Conservation (phyloP, 1,139 yeast species). For the Saccharomyces hybrid region DNA sequence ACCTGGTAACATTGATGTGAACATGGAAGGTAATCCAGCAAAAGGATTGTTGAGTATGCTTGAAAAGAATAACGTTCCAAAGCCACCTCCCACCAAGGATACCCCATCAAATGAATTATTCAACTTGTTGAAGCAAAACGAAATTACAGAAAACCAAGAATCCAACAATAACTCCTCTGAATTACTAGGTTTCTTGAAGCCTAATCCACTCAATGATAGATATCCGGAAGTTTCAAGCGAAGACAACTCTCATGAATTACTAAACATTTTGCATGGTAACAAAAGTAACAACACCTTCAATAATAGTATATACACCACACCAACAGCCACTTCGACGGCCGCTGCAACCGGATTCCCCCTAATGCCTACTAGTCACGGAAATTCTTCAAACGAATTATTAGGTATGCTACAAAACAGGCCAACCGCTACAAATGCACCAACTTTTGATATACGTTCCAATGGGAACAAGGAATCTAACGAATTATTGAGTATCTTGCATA, state of each 20-base stretch:
- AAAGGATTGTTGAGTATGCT: neutral
- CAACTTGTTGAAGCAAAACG: conserved; percentile 10
- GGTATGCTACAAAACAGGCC: neutral
- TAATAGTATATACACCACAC: neutral
- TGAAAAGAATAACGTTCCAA: neutral
- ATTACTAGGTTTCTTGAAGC: neutral
- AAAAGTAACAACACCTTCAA: conserved; percentile 6
- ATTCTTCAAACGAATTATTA: neutral
- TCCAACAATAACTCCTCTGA: neutral
- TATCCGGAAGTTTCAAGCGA: conserved; percentile 6
- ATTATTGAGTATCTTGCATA: conserved; percentile 16
- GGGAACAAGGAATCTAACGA: conserved; percentile 7
- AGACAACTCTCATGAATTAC: conserved; percentile 17
- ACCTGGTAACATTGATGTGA: neutral
- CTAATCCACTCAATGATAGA: conserved; percentile 3
- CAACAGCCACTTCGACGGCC: too few species aligned
- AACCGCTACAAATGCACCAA: neutral
- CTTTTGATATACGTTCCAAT: neutral
- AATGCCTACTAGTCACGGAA: neutral
- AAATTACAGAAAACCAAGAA: neutral
- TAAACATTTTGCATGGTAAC: conserved; percentile 14
- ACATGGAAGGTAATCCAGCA: neutral
- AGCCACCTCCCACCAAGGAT: neutral
- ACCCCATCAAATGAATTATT: conserved; percentile 5
- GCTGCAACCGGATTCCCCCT: neutral